phyloP scores from a whole-genome alignment of 2,329 filamentous ascomycete species.

The Fusarium sp. region DNA sequence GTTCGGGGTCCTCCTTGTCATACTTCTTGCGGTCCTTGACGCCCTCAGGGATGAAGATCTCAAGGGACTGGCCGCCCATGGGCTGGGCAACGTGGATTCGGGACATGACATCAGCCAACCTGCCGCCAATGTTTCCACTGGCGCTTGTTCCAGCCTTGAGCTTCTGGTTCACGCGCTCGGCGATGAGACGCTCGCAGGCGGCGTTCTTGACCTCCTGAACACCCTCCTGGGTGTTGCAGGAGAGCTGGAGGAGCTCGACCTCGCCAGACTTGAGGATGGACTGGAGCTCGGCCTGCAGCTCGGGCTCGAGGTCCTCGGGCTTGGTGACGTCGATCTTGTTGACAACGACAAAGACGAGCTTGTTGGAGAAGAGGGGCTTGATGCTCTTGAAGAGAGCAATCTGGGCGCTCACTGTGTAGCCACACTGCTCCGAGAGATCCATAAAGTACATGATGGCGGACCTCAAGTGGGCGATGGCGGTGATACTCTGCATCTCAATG shows the following conservation, averaged over 20 bases:
- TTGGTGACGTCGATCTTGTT: slow-evolving; percentile 97
- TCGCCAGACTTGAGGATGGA: slow-evolving; percentile 85
- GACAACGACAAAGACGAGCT: slow-evolving; percentile 94
- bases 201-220: slow-evolving; percentile 96
- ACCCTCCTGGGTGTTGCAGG: slow-evolving; percentile 94
- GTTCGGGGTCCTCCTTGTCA: slow-evolving; percentile 88
- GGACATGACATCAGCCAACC: slow-evolving; percentile 89
- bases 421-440: slow-evolving; percentile 96
- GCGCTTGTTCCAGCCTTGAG: slow-evolving; percentile 88
- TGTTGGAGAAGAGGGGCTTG: slow-evolving; percentile 96
- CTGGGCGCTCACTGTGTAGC: slow-evolving; percentile 92
- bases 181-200: slow-evolving; percentile 91
- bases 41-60: slow-evolving; percentile 89
- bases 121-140: slow-evolving; percentile 79
- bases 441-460: slow-evolving; percentile 98
- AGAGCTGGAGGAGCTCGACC: slow-evolving; percentile 92
- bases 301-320: slow-evolving; percentile 86
- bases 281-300: slow-evolving; percentile 81
- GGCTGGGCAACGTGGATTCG: slow-evolving; percentile 98
- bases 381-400: slow-evolving; percentile 96
- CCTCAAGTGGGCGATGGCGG: slow-evolving; percentile 94
- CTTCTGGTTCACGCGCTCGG: slow-evolving; percentile 94
- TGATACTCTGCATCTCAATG: slow-evolving; percentile 98
- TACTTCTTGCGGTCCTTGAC: slow-evolving; percentile 86
- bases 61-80: slow-evolving; percentile 79